Evolutionary conservation across 768 basidiomycete genomes (phyloP).

Genomic region (Macrolepiota dolichaula): DNA sequence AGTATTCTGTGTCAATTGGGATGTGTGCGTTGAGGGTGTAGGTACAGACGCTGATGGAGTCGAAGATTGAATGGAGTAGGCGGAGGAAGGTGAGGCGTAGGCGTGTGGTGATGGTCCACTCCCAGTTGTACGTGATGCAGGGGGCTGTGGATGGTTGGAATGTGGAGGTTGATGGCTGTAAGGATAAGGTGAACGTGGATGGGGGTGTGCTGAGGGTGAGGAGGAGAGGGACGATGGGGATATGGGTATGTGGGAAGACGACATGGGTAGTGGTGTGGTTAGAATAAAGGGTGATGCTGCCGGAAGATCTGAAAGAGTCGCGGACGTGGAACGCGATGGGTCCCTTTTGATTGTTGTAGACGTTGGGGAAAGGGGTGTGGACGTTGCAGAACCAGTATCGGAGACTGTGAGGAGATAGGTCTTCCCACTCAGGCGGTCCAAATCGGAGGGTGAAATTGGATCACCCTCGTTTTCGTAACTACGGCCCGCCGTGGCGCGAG

Average conservation of each 20-base stretch:
- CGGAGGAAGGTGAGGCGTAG: neutral
- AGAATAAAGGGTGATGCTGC: neutral
- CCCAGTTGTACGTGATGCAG: neutral
- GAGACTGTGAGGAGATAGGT: constrained; percentile 29
- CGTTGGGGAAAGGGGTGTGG: neutral
- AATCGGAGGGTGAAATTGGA: constrained; percentile 38
- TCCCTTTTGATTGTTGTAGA: constrained; percentile 6
- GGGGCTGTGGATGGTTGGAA: neutral
- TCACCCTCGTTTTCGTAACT: constrained; percentile 16
- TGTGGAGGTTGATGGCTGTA: neutral
- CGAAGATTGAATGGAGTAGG: neutral
- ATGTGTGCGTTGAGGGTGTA: neutral
- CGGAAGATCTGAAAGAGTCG: constrained; percentile 12
- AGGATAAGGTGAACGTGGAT: neutral
- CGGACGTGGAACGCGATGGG: constrained; percentile 9
- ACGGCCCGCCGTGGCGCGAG: constrained; percentile 22
- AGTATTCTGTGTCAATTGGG: neutral
- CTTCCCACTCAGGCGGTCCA: constrained; percentile 54
- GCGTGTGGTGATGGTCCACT: neutral
- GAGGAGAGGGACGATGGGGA: neutral
- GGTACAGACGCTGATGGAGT: neutral
- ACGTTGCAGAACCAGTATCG: neutral
- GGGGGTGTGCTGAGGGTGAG: neutral
- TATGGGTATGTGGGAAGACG: neutral
- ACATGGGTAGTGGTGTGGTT: neutral